These are phyloP conservation scores for Fusarium austroafricanum DNA, from an alignment of 2,329 filamentous ascomycete genomes.

Conservation along the genomic window DNA sequence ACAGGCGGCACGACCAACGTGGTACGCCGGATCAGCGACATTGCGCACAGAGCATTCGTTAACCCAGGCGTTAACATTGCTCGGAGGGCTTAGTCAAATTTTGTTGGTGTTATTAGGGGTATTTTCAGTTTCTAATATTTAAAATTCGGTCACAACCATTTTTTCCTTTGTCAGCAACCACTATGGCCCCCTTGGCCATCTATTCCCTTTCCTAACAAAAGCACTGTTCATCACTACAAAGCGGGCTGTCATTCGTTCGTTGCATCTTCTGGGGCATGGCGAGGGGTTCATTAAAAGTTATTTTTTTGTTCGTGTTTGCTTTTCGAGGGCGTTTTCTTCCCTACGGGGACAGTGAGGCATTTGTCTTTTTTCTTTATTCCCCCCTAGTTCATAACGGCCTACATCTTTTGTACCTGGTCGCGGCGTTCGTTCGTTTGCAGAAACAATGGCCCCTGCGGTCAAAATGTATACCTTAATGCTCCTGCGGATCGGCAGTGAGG, in stretches of 20 bases:
- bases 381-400: slow-evolving; percentile 34
- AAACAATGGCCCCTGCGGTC: slow-evolving; percentile 38
- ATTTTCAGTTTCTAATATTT: neutral
- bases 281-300: slow-evolving; percentile 47
- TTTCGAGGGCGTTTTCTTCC: slow-evolving; percentile 43
- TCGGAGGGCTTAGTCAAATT: slow-evolving; percentile 37
- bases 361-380: slow-evolving; percentile 37
- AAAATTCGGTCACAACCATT: slow-evolving; percentile 9
- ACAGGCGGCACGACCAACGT: slow-evolving; percentile 80
- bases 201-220: slow-evolving; percentile 35
- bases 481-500: slow-evolving; percentile 40
- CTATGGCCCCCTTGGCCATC: slow-evolving; percentile 14
- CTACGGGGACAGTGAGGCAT: slow-evolving; percentile 36
- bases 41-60: slow-evolving; percentile 71
- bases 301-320: slow-evolving; percentile 34
- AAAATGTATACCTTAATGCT: slow-evolving; percentile 46
- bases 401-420: slow-evolving; percentile 27
- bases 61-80: slow-evolving; percentile 63
- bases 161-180: slow-evolving; percentile 40
- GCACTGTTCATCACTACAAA: slow-evolving; percentile 31
- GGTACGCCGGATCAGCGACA: slow-evolving; percentile 75
- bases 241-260: slow-evolving; percentile 31
- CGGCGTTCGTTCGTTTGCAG: slow-evolving; percentile 37
- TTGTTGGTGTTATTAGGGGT: neutral
- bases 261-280: slow-evolving; percentile 51